Evolutionary conservation across 371 early-diverging fungal species (phyloP).

Genomic region (Mucor ambiguus): DNA sequence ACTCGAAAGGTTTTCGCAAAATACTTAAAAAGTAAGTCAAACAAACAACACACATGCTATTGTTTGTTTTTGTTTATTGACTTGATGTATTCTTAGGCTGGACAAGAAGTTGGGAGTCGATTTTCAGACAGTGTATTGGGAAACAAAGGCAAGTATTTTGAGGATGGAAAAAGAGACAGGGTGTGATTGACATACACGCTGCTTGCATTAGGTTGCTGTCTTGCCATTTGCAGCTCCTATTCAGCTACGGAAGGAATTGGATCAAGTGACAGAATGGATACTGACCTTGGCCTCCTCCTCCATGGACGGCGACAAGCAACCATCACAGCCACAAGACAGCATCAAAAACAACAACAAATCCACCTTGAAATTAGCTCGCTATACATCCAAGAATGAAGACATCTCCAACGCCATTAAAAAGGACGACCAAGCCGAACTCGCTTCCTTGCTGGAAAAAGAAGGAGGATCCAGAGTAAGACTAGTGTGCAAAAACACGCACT

Average conservation of each 20-base stretch:
- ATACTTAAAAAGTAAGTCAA: slow-evolving; percentile 71
- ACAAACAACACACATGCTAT: not conserved
- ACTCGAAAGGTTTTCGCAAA: slow-evolving; percentile 67
- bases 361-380: slow-evolving; percentile 20
- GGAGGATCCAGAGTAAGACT: slow-evolving; percentile 24
- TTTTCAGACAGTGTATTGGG: slow-evolving; percentile 53
- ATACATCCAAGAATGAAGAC: slow-evolving; percentile 25
- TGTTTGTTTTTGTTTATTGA: not conserved
- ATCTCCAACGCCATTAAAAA: slow-evolving; percentile 24
- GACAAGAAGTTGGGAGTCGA: slow-evolving; percentile 61
- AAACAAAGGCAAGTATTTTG: slow-evolving; percentile 52
- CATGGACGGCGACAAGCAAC: not conserved
- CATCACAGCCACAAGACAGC: not conserved
- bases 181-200: not conserved
- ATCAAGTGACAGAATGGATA: slow-evolving; percentile 35
- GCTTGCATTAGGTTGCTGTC: slow-evolving; percentile 28
- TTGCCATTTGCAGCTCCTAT: slow-evolving; percentile 40
- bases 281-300: not conserved
- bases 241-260: slow-evolving; percentile 32
- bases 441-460: slow-evolving; percentile 13
- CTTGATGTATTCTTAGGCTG: slow-evolving; percentile 39
- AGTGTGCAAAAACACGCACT: no score
- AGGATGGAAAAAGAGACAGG: no score
- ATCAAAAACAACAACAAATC: slow-evolving; percentile 7
- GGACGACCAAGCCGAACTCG: slow-evolving; percentile 18